phyloP scores from a whole-genome alignment of 371 early-diverging fungal genomes.

The Dichotomocladium elegans region DNA sequence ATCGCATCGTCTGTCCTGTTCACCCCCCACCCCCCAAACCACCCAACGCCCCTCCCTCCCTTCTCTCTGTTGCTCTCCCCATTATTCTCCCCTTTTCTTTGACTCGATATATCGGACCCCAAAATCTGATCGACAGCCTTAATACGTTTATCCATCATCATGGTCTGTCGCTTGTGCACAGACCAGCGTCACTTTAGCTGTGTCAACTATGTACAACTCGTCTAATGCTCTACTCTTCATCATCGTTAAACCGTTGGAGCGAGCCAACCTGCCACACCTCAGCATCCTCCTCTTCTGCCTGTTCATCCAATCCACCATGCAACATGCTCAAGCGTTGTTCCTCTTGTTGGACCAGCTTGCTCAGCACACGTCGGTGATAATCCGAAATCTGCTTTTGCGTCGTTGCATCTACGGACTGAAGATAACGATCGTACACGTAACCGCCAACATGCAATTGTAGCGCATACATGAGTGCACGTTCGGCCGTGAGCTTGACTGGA shows the following conservation, averaged over 20 bases:
- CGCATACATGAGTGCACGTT: conserved; percentile 68
- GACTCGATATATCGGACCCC: too few relatives aligned
- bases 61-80: not conserved
- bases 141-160: too few relatives aligned
- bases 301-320: conserved; percentile 33
- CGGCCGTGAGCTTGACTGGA: conserved; percentile 81
- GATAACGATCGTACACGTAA: conserved; percentile 25
- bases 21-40: too few relatives aligned
- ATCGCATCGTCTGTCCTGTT: too few relatives aligned
- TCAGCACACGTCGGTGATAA: conserved; percentile 61
- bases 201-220: too few relatives aligned
- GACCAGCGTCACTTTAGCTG: not conserved
- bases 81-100: not conserved
- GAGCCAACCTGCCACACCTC: conserved; percentile 38
- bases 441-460: conserved; percentile 56
- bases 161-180: not conserved
- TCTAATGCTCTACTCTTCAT: conserved; percentile 8
- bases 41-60: not conserved
- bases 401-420: conserved; percentile 42
- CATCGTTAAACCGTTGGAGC: conserved; percentile 11
- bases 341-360: conserved; percentile 49
- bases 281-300: conserved; percentile 38
- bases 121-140: too few relatives aligned
- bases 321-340: conserved; percentile 23
- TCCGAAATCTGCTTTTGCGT: conserved; percentile 50